Percentiles rank a stretch among this genome's conserved stretches.
Conservation (phyloP, 164 flowering plant genomes). For the Chimonanthus praecox region DNA sequence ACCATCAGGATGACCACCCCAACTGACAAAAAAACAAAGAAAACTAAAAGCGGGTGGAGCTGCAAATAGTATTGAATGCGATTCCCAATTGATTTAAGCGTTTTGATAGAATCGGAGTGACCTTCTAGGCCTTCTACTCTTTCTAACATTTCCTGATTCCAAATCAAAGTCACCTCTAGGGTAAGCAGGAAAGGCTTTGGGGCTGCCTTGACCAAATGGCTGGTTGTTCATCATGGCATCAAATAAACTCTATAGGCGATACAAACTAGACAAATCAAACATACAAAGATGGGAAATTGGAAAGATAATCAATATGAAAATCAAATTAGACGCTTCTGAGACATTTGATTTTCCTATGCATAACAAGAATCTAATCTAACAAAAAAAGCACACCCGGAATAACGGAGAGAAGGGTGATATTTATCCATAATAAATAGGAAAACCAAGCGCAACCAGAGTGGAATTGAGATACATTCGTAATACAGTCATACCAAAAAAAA, state of each 20-base stretch:
- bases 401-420: neutral
- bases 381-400: neutral
- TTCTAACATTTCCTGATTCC: slow-evolving; percentile 61
- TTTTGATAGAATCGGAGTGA: slow-evolving; percentile 29
- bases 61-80: slow-evolving; percentile 51
- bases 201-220: slow-evolving; percentile 46
- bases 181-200: slow-evolving; percentile 69
- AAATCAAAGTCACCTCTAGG: slow-evolving; percentile 72
- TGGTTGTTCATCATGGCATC: slow-evolving; percentile 42
- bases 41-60: slow-evolving; percentile 54
- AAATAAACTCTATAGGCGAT: neutral
- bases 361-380: neutral
- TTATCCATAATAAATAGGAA: neutral
- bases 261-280: neutral
- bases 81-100: slow-evolving; percentile 52
- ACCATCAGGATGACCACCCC: slow-evolving; percentile 50
- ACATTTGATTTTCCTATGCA: neutral
- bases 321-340: neutral
- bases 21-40: slow-evolving; percentile 51
- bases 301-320: neutral
- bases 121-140: slow-evolving; percentile 39
- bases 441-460: neutral
- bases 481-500: neutral
- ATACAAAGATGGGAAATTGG: slow-evolving; percentile 2
- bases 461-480: neutral